Evolutionary conservation across 495 filamentous ascomycete genomes (phyloP).

Genomic region (Penicillium mononematosum): DNA sequence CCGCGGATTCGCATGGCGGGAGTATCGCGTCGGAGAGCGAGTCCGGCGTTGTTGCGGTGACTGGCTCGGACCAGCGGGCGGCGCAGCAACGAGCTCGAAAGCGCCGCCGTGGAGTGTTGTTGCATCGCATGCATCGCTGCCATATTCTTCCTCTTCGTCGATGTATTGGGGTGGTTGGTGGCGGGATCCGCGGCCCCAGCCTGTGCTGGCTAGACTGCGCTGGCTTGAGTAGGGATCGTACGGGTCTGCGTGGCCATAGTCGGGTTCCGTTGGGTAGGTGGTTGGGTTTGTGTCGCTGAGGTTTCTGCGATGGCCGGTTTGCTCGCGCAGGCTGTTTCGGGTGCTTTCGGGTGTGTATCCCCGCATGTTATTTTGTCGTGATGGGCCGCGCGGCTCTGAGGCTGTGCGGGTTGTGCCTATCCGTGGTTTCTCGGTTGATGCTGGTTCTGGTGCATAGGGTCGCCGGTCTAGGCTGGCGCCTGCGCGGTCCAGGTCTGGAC

Average conservation of each 20-base stretch:
- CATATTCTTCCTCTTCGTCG: slow-evolving; percentile 70
- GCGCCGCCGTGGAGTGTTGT: slow-evolving; percentile 62
- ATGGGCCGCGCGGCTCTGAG: slow-evolving; percentile 52
- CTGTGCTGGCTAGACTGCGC: slow-evolving; percentile 17
- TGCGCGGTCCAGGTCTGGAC: slow-evolving; percentile 41
- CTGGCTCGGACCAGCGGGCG: slow-evolving; percentile 9
- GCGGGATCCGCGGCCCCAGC: slow-evolving; percentile 38
- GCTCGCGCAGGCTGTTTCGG: slow-evolving; percentile 20
- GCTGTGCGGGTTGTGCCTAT: slow-evolving; percentile 55
- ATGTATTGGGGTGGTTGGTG: slow-evolving; percentile 59
- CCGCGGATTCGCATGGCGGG: slow-evolving; percentile 33
- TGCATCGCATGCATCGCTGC: slow-evolving; percentile 65
- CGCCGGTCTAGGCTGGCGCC: slow-evolving; percentile 31
- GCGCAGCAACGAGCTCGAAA: slow-evolving; percentile 72
- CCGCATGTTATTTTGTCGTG: slow-evolving; percentile 28
- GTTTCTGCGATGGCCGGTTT: slow-evolving; percentile 31
- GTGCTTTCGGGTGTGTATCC: slow-evolving; percentile 22
- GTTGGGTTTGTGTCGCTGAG: slow-evolving; percentile 37
- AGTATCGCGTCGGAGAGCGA: slow-evolving; percentile 31
- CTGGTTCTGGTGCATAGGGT: slow-evolving; percentile 18
- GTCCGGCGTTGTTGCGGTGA: slow-evolving; percentile 26
- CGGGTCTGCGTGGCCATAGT: slow-evolving; percentile 62
- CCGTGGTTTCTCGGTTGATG: slow-evolving; percentile 39
- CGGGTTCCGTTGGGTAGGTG: slow-evolving; percentile 23
- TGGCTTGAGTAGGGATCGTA: slow-evolving; percentile 65